These are phyloP conservation scores for Paramecium tetraurelia DNA, from an alignment of 73 alveolate genomes.

Conservation along the genomic window DNA sequence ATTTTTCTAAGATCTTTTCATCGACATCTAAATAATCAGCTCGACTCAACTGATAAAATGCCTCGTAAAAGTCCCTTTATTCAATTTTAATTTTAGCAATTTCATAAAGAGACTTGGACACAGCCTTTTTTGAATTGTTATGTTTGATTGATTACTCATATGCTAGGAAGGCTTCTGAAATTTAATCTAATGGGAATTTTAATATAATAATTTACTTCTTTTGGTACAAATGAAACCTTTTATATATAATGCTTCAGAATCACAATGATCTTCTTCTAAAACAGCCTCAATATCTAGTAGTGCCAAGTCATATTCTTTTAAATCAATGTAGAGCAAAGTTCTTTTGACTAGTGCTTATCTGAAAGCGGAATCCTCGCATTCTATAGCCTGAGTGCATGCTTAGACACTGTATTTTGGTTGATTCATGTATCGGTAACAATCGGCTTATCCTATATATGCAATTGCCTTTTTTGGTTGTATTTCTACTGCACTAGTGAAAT, in stretches of 20 bases:
- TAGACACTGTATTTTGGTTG: conserved; percentile 41
- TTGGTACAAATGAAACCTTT: conserved; percentile 71
- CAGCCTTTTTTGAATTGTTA: conserved; percentile 68
- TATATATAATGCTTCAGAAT: conserved; percentile 70
- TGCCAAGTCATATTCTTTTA: conserved; percentile 51
- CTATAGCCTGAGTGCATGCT: conserved; percentile 62
- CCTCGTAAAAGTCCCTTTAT: conserved; percentile 85
- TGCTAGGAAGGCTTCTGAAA: conserved; percentile 71
- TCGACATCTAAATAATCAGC: conserved; percentile 72
- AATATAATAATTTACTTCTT: neutral
- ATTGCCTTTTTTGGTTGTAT: conserved; percentile 51
- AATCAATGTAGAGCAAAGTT: conserved; percentile 54
- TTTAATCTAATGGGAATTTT: neutral
- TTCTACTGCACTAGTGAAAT: conserved; percentile 56
- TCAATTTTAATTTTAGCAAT: conserved; percentile 77
- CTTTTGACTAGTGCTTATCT: conserved; percentile 61
- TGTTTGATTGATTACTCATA: conserved; percentile 78
- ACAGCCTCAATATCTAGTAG: conserved; percentile 50
- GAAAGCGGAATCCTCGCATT: conserved; percentile 20
- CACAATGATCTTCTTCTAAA: conserved; percentile 48
- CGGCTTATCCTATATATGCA: conserved; percentile 81
- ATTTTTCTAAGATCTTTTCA: conserved; percentile 62
- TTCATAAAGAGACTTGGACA: conserved; percentile 77
- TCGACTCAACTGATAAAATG: conserved; percentile 74
- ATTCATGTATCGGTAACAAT: conserved; percentile 60